phyloP scores from a whole-genome alignment of 2,329 filamentous ascomycete species.

The Celoporthe dispersa region DNA sequence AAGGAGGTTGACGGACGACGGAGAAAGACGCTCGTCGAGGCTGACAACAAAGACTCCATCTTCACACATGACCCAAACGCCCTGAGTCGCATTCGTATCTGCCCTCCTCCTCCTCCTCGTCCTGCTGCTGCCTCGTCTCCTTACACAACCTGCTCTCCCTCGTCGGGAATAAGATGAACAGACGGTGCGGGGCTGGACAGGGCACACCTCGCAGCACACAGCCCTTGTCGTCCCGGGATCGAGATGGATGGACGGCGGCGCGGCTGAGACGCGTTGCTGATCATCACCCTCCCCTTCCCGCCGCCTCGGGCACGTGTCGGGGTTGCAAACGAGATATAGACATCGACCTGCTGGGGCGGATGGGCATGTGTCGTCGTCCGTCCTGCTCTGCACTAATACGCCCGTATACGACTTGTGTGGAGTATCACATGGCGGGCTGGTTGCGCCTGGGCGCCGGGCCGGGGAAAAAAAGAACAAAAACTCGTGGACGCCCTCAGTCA shows the following conservation, averaged over 20 bases:
- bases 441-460: not conserved
- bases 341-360: not conserved
- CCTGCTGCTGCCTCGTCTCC: not conserved
- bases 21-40: constrained; percentile 3
- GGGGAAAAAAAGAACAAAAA: too few species aligned
- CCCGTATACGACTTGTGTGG: not conserved
- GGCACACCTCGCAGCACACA: not conserved
- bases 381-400: not conserved
- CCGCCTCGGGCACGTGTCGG: constrained; percentile 14
- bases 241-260: not conserved
- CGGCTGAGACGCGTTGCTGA: not conserved
- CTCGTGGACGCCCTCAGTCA: not conserved
- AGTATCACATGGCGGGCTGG: not conserved
- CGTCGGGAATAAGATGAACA: not conserved
- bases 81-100: not conserved
- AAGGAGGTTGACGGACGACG: constrained; percentile 16
- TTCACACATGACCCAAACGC: not conserved
- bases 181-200: not conserved
- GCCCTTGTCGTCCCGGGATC: not conserved
- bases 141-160: not conserved
- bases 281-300: not conserved
- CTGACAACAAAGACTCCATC: not conserved
- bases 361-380: not conserved
- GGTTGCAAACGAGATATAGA: constrained; percentile 7
- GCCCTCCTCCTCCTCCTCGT: not conserved